These are phyloP conservation scores for Ophiocytium majus DNA, from an alignment of 352 stramenopile genomes.

Conservation along the genomic window DNA sequence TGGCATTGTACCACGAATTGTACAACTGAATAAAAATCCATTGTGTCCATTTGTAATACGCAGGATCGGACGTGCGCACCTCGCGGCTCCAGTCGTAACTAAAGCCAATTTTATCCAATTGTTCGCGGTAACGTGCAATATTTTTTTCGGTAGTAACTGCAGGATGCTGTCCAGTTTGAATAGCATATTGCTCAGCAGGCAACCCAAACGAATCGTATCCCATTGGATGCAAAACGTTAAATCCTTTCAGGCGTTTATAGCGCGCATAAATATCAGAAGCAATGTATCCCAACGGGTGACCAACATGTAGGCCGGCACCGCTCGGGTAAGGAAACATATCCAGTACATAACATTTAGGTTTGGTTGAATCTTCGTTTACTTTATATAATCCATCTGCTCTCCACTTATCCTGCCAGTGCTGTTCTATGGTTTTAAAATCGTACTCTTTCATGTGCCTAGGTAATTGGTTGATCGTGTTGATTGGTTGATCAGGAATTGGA, in stretches of 20 bases:
- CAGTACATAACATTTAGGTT: conserved; percentile 77
- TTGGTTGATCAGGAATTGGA: too few relatives aligned
- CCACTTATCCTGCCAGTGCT: too few relatives aligned
- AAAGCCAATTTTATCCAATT: conserved; percentile 94
- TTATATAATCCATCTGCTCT: too few relatives aligned
- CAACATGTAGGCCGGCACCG: conserved; percentile 89
- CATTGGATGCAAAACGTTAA: conserved; percentile 97
- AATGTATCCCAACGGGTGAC: conserved; percentile 98
- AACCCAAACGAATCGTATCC: conserved; percentile 99
- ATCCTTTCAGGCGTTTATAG: conserved; percentile 93
- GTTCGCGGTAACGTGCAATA: conserved; percentile 92
- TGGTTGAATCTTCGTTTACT: conserved; percentile 53
- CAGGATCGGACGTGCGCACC: conserved; percentile 88
- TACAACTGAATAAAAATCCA: conserved; percentile 98
- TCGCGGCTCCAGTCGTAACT: conserved; percentile 96
- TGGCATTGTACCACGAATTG: too few relatives aligned
- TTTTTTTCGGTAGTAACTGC: conserved; percentile 90
- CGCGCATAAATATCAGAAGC: conserved; percentile 79
- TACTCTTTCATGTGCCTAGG: too few relatives aligned
- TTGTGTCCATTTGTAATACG: conserved; percentile 99
- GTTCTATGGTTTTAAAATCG: too few relatives aligned
- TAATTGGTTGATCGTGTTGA: too few relatives aligned
- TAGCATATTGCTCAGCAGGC: conserved; percentile 98
- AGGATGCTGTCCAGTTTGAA: conserved; percentile 92
- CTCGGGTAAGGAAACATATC: conserved; percentile 99